Conservation (phyloP, 768 basidiomycete species). For the Mycena filopes region DNA sequence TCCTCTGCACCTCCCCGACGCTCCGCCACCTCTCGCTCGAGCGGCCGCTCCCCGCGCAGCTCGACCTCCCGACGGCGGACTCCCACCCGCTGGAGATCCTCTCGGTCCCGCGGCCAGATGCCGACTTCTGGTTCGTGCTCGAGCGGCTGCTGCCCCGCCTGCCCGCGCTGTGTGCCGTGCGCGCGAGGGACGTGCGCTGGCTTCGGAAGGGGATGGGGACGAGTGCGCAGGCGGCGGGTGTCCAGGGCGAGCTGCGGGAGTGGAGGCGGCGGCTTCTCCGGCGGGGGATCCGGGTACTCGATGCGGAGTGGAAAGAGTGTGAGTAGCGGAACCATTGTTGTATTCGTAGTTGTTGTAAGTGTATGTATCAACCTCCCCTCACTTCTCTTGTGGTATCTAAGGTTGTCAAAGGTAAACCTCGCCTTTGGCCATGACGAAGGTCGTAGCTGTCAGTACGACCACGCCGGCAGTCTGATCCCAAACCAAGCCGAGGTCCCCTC, state of each 20-base stretch:
- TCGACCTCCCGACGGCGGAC: slow-evolving; percentile 38
- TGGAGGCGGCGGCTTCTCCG: slow-evolving; percentile 74
- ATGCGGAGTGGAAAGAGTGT: slow-evolving; percentile 75
- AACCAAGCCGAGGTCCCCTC: slow-evolving; percentile 55
- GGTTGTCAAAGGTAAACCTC: slow-evolving; percentile 35
- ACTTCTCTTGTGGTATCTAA: background rate
- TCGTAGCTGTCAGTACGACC: slow-evolving; percentile 50
- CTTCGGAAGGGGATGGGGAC: slow-evolving; percentile 71
- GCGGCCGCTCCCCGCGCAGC: slow-evolving; percentile 67
- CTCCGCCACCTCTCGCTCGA: slow-evolving; percentile 81
- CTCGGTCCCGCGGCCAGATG: slow-evolving; percentile 79
- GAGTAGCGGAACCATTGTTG: slow-evolving; percentile 23
- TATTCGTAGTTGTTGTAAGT: too few relatives aligned
- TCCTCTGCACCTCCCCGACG: slow-evolving; percentile 62
- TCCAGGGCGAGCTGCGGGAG: slow-evolving; percentile 83
- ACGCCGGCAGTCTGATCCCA: slow-evolving; percentile 47
- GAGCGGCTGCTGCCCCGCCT: slow-evolving; percentile 66
- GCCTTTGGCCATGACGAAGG: slow-evolving; percentile 47
- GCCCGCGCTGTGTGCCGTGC: slow-evolving; percentile 65
- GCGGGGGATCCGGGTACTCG: slow-evolving; percentile 70
- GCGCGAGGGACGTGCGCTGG: slow-evolving; percentile 79
- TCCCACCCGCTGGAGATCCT: slow-evolving; percentile 67
- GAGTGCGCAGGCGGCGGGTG: slow-evolving; percentile 76
- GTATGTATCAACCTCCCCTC: background rate
- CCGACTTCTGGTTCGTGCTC: slow-evolving; percentile 66